A percentile compares a stretch with the other conserved stretches of the same genome.
These are phyloP conservation scores for Ophioceras dolichostomum DNA, from an alignment of 2,329 filamentous ascomycete species.

Conservation along the genomic window DNA sequence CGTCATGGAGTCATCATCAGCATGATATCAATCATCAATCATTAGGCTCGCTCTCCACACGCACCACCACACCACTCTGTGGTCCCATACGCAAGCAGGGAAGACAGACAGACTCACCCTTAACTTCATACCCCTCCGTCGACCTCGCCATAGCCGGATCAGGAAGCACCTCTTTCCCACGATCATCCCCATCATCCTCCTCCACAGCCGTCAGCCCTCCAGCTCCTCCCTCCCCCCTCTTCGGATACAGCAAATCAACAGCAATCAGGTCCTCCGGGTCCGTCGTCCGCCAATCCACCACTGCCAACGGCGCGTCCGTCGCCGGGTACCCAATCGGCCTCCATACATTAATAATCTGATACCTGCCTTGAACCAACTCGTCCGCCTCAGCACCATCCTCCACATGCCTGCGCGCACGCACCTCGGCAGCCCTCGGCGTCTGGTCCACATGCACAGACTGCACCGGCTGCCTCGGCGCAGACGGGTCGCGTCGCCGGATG, in stretches of 20 bases:
- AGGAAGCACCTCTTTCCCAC: conserved; percentile 44
- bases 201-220: too few relatives aligned
- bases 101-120: conserved; percentile 13
- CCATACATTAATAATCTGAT: conserved; percentile 62
- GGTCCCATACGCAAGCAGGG: too few relatives aligned
- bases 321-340: conserved; percentile 51
- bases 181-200: conserved; percentile 42
- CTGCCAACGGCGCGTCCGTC: conserved; percentile 49
- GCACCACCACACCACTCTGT: too few relatives aligned
- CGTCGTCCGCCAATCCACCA: conserved; percentile 52
- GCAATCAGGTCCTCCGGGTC: conserved; percentile 43
- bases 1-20: neutral
- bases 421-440: conserved; percentile 48
- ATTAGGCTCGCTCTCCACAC: too few relatives aligned
- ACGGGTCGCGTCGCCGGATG: conserved; percentile 43
- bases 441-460: conserved; percentile 64
- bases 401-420: conserved; percentile 49
- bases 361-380: conserved; percentile 41
- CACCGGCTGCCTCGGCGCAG: conserved; percentile 49
- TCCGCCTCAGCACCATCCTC: conserved; percentile 39
- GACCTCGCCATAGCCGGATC: conserved; percentile 30
- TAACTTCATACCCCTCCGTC: conserved; percentile 48
- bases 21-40: neutral
- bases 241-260: conserved; percentile 51
- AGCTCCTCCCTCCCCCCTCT: conserved; percentile 15